Evolutionary conservation across 1,139 yeast species (phyloP).

Genomic region (Diutina ranongensis): DNA sequence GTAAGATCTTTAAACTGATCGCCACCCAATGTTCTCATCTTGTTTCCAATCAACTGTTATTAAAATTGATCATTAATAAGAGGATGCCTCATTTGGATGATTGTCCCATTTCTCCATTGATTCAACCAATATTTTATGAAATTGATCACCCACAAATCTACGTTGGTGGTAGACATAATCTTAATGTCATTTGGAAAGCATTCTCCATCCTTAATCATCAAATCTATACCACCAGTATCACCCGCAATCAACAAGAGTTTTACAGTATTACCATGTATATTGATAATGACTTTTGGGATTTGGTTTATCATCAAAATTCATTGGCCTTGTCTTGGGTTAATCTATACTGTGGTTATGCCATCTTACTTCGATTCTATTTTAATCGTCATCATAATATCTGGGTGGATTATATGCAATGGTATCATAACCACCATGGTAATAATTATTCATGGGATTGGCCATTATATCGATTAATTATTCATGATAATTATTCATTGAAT

Average conservation of each 20-base stretch:
- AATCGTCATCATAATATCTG: background rate
- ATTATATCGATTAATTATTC: background rate
- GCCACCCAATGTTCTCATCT: no score
- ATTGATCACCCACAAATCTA: background rate
- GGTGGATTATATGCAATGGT: slow-evolving; percentile 1
- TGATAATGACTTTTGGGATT: background rate
- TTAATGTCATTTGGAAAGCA: background rate
- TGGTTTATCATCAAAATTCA: background rate
- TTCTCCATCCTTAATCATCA: background rate
- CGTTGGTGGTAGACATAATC: background rate
- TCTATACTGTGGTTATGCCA: background rate
- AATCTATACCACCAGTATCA: background rate
- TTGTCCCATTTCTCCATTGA: background rate
- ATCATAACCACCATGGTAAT: background rate
- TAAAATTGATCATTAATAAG: no score
- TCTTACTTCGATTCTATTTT: background rate
- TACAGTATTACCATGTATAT: background rate
- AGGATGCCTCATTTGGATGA: no score
- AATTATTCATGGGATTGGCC: background rate
- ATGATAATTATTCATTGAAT: background rate
- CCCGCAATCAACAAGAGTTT: background rate
- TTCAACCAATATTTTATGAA: background rate
- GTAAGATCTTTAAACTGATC: background rate
- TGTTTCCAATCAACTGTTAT: no score
- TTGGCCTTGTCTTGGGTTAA: background rate